Evolutionary conservation across 768 basidiomycete genomes (phyloP).

Genomic region (Lanmaoa pseudosensibilis): DNA sequence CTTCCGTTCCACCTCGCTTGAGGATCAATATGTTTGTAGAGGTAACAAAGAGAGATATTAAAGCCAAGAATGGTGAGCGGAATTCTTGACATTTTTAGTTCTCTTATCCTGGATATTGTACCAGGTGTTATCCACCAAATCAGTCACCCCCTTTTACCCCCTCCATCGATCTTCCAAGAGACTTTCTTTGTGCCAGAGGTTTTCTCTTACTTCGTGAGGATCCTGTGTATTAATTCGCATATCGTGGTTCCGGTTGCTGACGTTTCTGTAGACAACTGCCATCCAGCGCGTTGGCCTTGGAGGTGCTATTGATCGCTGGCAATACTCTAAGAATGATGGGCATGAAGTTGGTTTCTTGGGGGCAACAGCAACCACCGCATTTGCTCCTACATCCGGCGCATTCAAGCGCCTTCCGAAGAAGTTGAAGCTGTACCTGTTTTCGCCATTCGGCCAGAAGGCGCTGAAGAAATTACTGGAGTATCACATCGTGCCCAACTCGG

Average conservation of each 20-base stretch:
- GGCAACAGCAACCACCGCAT: constrained; percentile 5
- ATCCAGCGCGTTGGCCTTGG: constrained; percentile 13
- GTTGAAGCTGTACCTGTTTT: constrained; percentile 10
- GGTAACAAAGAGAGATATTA: constrained; percentile 11
- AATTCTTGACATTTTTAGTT: neutral
- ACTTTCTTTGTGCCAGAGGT: constrained; percentile 4
- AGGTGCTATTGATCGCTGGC: constrained; percentile 7
- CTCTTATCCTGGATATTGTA: neutral
- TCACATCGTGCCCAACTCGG: constrained; percentile 8
- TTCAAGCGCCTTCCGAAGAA: constrained; percentile 11
- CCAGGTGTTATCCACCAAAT: constrained; percentile 17
- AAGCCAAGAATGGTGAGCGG: constrained; percentile 7
- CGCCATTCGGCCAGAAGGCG: constrained; percentile 13
- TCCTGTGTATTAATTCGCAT: neutral
- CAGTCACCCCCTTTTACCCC: constrained; percentile 10
- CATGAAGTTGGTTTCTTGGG: neutral
- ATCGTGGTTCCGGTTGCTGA: neutral
- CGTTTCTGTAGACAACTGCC: constrained; percentile 8
- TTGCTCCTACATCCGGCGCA: constrained; percentile 7
- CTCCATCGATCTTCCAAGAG: constrained; percentile 16
- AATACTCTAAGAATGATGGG: neutral
- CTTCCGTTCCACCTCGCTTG: constrained; percentile 35
- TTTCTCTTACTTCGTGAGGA: constrained; percentile 16
- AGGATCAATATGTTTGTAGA: constrained; percentile 20
- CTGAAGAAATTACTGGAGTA: constrained; percentile 15